Evolutionary conservation across 371 early-diverging fungal genomes (phyloP), one percentile per base, ranked within the genome.

Genomic region (Rhizopus sp.): DNA sequence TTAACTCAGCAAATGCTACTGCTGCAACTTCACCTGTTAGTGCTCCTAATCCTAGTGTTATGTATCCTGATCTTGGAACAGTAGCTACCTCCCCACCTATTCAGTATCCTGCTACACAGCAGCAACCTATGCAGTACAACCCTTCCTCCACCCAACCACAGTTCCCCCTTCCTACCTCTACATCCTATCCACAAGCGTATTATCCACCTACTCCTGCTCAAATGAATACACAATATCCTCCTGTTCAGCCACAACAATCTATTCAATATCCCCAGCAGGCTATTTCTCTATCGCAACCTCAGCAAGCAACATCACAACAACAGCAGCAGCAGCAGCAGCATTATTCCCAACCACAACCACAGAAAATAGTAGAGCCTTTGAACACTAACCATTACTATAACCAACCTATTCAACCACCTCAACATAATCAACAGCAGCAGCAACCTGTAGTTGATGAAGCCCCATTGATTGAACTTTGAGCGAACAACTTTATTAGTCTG

Each of bases 371-470:
- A 23, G 23, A 23, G 23, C 23, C 23, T 23, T 23, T 23, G 23
- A 23, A 23, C 2, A 23, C 23, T 23, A 23, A 2, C 2, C 23
- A 23, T 37, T 31, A 34, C 58, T 23, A 23, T 23, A 23, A 23
- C 23, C 23, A 23, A 23, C 2, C 23, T 23, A 23, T 23, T 9
- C 54, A 53, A 8, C 44, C 40, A 38, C 40, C 37, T 29, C 51
- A 51, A 5, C 51, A 50, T 3, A 7, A 17, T 16, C 35, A 52
- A 5, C 31, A 63, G 7, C 45, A 58, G 40, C 40, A 45, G 34
- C 40, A 59, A 39, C 60, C 59, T n/a, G 57, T 60, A 45, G 55
- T 55, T 4, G 62, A 66, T 6, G 66, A 66, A 31, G 62, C 62
- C 30, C 66, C 66, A 32, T 46, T 66, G 13, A 66, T 66, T 48